Conservation (phyloP, 768 basidiomycete species). For the Scleroderma bovista region DNA sequence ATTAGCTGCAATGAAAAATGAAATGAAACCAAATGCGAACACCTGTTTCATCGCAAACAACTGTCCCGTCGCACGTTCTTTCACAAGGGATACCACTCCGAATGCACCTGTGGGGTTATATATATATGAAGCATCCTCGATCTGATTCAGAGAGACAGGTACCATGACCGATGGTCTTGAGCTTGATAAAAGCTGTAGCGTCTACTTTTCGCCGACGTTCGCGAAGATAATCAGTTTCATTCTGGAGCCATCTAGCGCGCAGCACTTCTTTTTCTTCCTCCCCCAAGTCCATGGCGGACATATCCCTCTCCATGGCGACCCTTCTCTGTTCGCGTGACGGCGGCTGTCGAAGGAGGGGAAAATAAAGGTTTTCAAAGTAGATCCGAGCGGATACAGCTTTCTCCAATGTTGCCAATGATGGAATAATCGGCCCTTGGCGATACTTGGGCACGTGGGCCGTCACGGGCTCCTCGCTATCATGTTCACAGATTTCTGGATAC, state of each 20-base stretch:
- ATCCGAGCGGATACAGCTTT: slow-evolving; percentile 89
- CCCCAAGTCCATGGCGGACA: slow-evolving; percentile 64
- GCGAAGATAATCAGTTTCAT: slow-evolving; percentile 87
- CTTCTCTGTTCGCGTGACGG: slow-evolving; percentile 83
- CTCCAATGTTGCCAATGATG: slow-evolving; percentile 88
- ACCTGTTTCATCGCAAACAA: slow-evolving; percentile 98
- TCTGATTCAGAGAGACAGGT: slow-evolving; percentile 24
- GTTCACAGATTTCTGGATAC: slow-evolving; percentile 64
- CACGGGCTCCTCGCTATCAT: slow-evolving; percentile 39
- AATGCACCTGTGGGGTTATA: slow-evolving; percentile 67
- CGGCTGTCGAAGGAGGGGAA: slow-evolving; percentile 77
- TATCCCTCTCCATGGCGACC: slow-evolving; percentile 83
- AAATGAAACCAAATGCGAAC: slow-evolving; percentile 22
- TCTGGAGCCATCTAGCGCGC: slow-evolving; percentile 72
- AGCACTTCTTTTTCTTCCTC: slow-evolving; percentile 67
- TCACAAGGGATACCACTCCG: slow-evolving; percentile 91
- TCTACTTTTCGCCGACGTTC: slow-evolving; percentile 80
- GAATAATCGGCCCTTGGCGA: slow-evolving; percentile 60
- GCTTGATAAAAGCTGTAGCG: slow-evolving; percentile 76
- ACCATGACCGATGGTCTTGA: slow-evolving; percentile 96
- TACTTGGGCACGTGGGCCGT: slow-evolving; percentile 21
- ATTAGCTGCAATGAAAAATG: slow-evolving; percentile 16
- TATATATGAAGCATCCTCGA: slow-evolving; percentile 18
- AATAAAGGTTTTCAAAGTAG: slow-evolving; percentile 91
- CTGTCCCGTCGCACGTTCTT: slow-evolving; percentile 70